Evolutionary conservation across 345 rosid genomes (phyloP), one percentile per base, ranked within the genome.

Genomic region (Viola odorata): DNA sequence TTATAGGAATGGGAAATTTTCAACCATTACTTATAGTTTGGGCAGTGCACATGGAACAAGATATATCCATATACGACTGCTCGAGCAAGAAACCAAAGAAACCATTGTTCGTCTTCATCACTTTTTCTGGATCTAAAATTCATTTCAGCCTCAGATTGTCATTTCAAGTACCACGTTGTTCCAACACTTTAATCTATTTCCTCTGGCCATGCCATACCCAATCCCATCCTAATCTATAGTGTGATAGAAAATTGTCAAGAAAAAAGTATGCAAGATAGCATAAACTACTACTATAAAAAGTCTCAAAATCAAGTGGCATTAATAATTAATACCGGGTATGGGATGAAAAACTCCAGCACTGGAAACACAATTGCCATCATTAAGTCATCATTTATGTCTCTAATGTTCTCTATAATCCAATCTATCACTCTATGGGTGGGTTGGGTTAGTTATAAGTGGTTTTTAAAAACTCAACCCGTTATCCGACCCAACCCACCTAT

Each of bases 201-300:
- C 71, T 86, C 90, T 8, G 96, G 98, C 95, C 96, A 86, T 51
- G 95, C 90, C 89, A 88, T 86, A 69, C 98, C 96, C 70, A 83
- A 73, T 70, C 63, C 82, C 68, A 86, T 64, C 69, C 90, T 83
- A 61, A 86, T 77, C 98, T 91, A 78, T 61, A 62, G 65, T 38
- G n/a, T n/a, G 32, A 23, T 2, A 23, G 32, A 62, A 16, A 62
- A 59, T 40, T 57, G 53, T 38, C 61, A 55, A 8, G 23, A 61
- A 51, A 41, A 55, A 55, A 61, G 67, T 53, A 16, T 11, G 32
- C 8, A 55, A 53, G 23, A 44, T 37, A 45, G 39, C 37, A 60
- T 15, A 37, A 13, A 58, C 37, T 47, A 55, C 37, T 36, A 61
- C 45, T 17, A 41, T 11, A 7, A 41, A 17, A 45, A 68, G 53